Evolutionary conservation across 2,329 filamentous ascomycete species (phyloP).

Genomic region (Penicillium sp.): DNA sequence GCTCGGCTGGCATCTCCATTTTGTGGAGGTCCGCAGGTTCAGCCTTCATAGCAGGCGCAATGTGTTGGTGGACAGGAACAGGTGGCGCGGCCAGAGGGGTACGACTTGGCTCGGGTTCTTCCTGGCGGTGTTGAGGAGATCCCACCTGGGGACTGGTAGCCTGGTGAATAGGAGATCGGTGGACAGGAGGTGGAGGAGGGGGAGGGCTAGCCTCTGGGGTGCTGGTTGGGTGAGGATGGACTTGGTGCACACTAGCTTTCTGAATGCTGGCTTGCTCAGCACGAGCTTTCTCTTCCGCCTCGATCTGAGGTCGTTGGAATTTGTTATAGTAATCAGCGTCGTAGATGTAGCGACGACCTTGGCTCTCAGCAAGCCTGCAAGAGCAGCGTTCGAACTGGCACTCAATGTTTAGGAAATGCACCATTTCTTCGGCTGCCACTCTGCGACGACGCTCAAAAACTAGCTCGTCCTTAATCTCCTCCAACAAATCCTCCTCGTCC

Average conservation of each 20-base stretch:
- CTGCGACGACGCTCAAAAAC: conserved; percentile 49
- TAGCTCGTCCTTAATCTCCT: conserved; percentile 49
- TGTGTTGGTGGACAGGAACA: conserved; percentile 5
- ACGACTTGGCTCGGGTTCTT: conserved; percentile 14
- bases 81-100: conserved; percentile 19
- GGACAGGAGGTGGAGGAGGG: not conserved
- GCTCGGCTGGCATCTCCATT: conserved; percentile 29
- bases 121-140: not conserved
- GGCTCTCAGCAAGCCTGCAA: conserved; percentile 45
- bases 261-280: conserved; percentile 4
- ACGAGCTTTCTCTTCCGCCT: conserved; percentile 9
- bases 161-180: conserved; percentile 3
- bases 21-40: conserved; percentile 19
- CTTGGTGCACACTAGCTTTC: not conserved
- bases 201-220: conserved; percentile 2
- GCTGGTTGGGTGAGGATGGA: not conserved
- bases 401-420: conserved; percentile 50
- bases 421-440: conserved; percentile 54
- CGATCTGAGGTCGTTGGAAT: conserved; percentile 19
- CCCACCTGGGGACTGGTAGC: not conserved
- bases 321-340: conserved; percentile 32
- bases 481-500: conserved; percentile 47
- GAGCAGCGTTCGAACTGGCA: conserved; percentile 49
- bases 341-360: conserved; percentile 40
- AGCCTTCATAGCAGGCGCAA: conserved; percentile 9